phyloP scores from a whole-genome alignment of 164 flowering plant genomes.

The Umbellularia californica region DNA sequence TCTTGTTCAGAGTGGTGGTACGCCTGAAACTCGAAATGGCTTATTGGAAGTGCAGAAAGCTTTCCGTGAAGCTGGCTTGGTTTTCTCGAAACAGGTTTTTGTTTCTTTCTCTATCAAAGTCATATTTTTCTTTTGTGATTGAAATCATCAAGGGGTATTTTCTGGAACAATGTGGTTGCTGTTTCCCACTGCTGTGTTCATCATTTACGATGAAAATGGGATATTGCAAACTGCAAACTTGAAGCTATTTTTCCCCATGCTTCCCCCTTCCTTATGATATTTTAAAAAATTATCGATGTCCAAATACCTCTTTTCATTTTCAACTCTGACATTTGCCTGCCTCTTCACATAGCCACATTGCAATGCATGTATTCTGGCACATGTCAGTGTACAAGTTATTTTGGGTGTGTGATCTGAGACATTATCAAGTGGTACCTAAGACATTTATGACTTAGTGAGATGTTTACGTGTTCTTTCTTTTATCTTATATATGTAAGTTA shows the following conservation, averaged over 20 bases:
- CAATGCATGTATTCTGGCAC: background rate
- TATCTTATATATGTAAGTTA: background rate
- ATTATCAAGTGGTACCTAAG: background rate
- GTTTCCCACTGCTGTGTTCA: background rate
- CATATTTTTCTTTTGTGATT: background rate
- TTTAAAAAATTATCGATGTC: background rate
- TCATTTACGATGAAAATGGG: no score
- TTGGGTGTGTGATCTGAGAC: background rate
- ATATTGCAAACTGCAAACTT: background rate
- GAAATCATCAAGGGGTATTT: background rate
- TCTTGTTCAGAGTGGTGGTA: conserved; percentile 81
- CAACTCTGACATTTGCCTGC: background rate
- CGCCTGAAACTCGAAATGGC: conserved; percentile 98
- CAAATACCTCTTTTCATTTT: background rate
- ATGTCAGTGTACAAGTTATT: background rate
- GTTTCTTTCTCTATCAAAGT: conserved; percentile 24
- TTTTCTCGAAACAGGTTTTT: conserved; percentile 96
- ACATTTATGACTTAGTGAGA: background rate
- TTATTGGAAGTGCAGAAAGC: conserved; percentile 97
- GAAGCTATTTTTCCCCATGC: background rate
- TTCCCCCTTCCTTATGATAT: background rate
- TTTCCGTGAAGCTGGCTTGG: conserved; percentile 95
- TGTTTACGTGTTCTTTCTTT: background rate
- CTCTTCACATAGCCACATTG: background rate
- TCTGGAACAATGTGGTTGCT: background rate